Evolutionary conservation across 306 rosid genomes (phyloP).

Genomic region (Carpinus fangiana): DNA sequence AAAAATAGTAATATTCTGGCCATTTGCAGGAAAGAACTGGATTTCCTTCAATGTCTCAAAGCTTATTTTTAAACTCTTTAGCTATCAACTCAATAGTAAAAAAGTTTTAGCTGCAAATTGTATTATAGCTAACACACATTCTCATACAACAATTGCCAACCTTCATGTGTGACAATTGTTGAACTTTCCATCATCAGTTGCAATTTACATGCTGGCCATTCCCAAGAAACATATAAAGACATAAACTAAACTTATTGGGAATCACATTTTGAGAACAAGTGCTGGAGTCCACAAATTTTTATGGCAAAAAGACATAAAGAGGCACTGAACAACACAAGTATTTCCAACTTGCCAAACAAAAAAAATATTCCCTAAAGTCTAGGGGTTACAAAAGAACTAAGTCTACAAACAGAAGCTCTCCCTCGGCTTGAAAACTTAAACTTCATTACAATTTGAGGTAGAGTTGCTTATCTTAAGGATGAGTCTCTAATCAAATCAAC

Average conservation of each 20-base stretch:
- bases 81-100: background rate
- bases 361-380: background rate
- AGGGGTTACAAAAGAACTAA: background rate
- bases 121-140: background rate
- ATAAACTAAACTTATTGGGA: background rate
- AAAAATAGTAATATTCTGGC: background rate
- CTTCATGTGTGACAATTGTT: background rate
- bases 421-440: background rate
- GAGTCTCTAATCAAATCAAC: background rate
- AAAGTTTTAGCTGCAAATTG: background rate
- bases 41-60: background rate
- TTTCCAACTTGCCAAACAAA: too few relatives aligned
- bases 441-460: background rate
- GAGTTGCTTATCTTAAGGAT: background rate
- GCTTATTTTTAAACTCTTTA: background rate
- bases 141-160: background rate
- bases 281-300: background rate
- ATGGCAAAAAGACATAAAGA: background rate
- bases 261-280: background rate
- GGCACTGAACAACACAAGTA: background rate
- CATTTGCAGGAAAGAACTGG: conserved; percentile 2
- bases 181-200: background rate
- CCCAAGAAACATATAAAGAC: background rate
- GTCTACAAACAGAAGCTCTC: background rate
- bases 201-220: background rate